These are phyloP conservation scores for Fulvia fulva DNA, from an alignment of 2,329 filamentous ascomycete genomes.

Conservation along the genomic window DNA sequence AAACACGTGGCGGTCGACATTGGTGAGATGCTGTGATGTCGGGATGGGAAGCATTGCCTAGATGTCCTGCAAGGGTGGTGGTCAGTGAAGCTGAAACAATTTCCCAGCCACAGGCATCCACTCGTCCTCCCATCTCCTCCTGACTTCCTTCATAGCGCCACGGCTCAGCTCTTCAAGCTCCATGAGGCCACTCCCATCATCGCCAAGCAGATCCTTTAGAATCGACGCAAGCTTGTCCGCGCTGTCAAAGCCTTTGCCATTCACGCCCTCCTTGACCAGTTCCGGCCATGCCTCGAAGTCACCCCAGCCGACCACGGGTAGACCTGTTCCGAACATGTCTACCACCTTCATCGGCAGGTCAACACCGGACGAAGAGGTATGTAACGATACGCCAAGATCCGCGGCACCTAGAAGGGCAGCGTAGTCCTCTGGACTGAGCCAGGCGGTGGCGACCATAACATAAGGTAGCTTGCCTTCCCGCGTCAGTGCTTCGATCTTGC, in stretches of 20 bases:
- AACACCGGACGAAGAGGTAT: conserved; percentile 90
- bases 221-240: conserved; percentile 61
- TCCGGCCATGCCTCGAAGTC: conserved; percentile 85
- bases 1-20: too few species aligned
- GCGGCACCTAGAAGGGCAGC: conserved; percentile 77
- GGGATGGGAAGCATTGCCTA: too few species aligned
- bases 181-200: conserved; percentile 32
- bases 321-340: conserved; percentile 93
- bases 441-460: conserved; percentile 73
- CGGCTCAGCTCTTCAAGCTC: conserved; percentile 64
- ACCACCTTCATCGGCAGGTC: conserved; percentile 99
- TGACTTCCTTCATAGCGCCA: conserved; percentile 76
- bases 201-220: conserved; percentile 61
- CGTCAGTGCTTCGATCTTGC: conserved; percentile 60
- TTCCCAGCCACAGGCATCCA: conserved; percentile 81
- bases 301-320: conserved; percentile 84
- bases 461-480: conserved; percentile 61
- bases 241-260: conserved; percentile 80
- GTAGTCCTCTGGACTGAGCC: conserved; percentile 81
- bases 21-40: too few species aligned
- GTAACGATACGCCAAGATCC: conserved; percentile 84
- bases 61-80: not conserved
- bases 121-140: conserved; percentile 81
- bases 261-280: conserved; percentile 80
- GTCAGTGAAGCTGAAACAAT: conserved; percentile 48